Base-by-base conservation (phyloP, 495 filamentous ascomycete species). In the Lasiosphaeria hispida region DNA sequence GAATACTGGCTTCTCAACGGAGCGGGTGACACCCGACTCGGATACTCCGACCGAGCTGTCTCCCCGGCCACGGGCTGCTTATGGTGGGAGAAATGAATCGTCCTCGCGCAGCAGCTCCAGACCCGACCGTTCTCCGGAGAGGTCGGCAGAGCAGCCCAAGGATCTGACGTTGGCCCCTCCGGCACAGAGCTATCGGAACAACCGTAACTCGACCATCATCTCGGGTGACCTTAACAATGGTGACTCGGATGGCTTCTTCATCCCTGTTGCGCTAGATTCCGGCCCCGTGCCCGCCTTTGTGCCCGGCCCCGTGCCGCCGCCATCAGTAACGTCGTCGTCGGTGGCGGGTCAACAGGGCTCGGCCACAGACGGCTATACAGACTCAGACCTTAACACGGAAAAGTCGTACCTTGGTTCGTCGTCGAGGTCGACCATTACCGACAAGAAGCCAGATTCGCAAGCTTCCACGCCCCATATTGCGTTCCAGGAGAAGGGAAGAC, bases 241-340 rank as follows among this genome's bases (percentile, higher is more conserved):
- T 17, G 89, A 89, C 48, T 65, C 68, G 3, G 90, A 91, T 56
- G 85, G 88, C 59, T 89, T 95, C 58, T 88, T 95, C 51, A 94
- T 98, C 51, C 92, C 93, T 5, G 85, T 98, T 63, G 90, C 90
- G 30, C 82, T 96, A 43, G 94, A 98, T 63, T 88, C 91, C 9
- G 91, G 85, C 34, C 83, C 88, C 34, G 83, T 30, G 23, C 23
- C 23, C n/a, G n/a, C n/a, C n/a, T n/a, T n/a, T n/a, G n/a, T n/a
- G n/a, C n/a, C n/a, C n/a, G 91, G 85, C 34, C 83, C 88, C 34
- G 83, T 30, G 23, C 23, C 23, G 23, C 23, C 83, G 15, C 81
- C 84, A 10, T 78, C 83, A 33, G 75, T 84, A 35, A 79, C 83
- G 10, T 79, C 83, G n/a, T 77, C 82, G 39, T 85, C 84, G n/a